phyloP scores from a whole-genome alignment of 805 yeast species.

The Tetrapisispora phaffii region DNA sequence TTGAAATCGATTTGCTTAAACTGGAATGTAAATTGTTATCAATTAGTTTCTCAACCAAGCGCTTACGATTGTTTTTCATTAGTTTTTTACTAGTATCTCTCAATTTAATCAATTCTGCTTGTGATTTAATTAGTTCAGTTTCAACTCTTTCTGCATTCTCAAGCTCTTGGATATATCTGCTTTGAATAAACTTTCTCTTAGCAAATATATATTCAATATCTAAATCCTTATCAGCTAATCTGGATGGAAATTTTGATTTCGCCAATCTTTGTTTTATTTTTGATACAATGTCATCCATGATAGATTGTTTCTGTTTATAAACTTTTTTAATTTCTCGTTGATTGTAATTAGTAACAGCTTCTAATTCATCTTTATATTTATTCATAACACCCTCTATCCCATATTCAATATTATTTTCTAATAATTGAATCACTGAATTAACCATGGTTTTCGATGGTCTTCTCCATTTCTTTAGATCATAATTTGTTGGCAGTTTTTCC shows the following conservation, averaged over 20 bases:
- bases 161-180: conserved; percentile 16
- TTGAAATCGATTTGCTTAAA: conserved; percentile 21
- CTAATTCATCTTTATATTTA: conserved; percentile 15
- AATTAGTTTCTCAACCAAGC: conserved; percentile 14
- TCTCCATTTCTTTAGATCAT: conserved; percentile 19
- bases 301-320: conserved; percentile 11
- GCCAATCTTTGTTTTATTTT: conserved; percentile 17
- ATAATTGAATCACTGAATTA: conserved; percentile 13
- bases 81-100: conserved; percentile 5
- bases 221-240: conserved; percentile 17
- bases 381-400: conserved; percentile 18
- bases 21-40: conserved; percentile 21
- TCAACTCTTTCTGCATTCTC: conserved; percentile 18
- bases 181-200: conserved; percentile 23
- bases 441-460: conserved; percentile 14
- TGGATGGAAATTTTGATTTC: conserved; percentile 20
- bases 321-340: conserved; percentile 10
- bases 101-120: conserved; percentile 12
- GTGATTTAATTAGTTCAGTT: conserved; percentile 15
- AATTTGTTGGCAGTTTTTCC: conserved; percentile 13
- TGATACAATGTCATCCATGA: conserved; percentile 17
- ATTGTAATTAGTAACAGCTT: conserved; percentile 7
- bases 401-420: conserved; percentile 18
- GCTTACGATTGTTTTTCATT: conserved; percentile 8
- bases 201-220: conserved; percentile 26